Conservation (phyloP, 495 filamentous ascomycete genomes). For the Neurospora sp. region DNA sequence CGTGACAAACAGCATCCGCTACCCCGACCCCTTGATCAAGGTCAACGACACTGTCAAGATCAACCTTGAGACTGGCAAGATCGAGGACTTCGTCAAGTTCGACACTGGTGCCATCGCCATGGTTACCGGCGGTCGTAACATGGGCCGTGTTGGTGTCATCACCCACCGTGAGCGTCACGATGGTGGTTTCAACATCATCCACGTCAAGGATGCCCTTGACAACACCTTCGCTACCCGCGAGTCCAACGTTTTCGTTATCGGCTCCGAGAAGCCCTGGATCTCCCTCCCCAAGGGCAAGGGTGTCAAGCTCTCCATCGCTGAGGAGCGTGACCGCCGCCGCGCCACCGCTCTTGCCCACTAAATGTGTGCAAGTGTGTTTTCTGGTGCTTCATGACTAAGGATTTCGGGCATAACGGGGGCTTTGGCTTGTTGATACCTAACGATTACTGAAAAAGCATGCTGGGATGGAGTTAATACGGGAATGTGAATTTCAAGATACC, state of each 20-base stretch:
- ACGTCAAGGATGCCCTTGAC: constrained; percentile 99
- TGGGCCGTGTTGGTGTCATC: constrained; percentile 99
- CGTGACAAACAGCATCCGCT: constrained; percentile 67
- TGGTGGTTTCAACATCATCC: constrained; percentile 98
- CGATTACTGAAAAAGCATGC: constrained; percentile 16
- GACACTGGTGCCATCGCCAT: constrained; percentile 96
- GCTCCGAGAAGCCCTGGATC: constrained; percentile 95
- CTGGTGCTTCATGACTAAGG: constrained; percentile 5
- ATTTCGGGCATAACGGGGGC: constrained; percentile 8
- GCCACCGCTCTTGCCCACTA: constrained; percentile 61
- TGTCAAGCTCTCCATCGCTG: constrained; percentile 97
- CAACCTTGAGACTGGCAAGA: constrained; percentile 92
- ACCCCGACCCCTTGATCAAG: constrained; percentile 95
- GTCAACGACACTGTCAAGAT: constrained; percentile 99
- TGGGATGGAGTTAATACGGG: constrained; percentile 16
- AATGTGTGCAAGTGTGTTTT: constrained; percentile 8
- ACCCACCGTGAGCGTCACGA: constrained; percentile 99
- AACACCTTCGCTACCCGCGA: constrained; percentile 98
- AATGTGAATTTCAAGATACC: not conserved
- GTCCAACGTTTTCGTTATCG: constrained; percentile 97
- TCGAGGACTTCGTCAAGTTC: constrained; percentile 90
- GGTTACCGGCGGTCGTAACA: constrained; percentile 98
- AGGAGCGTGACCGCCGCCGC: constrained; percentile 94
- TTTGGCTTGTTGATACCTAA: constrained; percentile 17
- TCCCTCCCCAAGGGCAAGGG: constrained; percentile 99